Conservation (phyloP, 305 asterid species). For the Petunia hybrid region DNA sequence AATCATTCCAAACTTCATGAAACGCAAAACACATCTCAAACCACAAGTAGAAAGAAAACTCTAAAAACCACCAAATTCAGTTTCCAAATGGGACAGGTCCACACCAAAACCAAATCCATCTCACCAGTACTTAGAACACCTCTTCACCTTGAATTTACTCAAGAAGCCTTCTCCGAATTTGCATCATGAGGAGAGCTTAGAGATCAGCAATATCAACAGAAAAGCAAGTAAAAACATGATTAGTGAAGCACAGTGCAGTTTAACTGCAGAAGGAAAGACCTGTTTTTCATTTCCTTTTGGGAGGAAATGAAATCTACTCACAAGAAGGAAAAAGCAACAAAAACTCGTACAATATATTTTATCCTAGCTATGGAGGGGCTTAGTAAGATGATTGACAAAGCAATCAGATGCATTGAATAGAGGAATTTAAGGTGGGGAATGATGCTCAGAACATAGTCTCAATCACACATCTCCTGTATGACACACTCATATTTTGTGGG, state of each 20-base stretch:
- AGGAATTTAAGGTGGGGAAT: background rate
- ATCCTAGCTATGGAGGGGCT: background rate
- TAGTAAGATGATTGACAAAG: background rate
- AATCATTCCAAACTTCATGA: constrained; percentile 37
- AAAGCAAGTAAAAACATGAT: constrained; percentile 4
- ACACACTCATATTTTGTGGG: background rate
- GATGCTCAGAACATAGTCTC: background rate
- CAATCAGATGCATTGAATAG: background rate
- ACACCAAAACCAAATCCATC: background rate
- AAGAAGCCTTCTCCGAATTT: constrained; percentile 61
- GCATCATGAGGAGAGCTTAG: constrained; percentile 36
- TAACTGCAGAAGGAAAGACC: background rate
- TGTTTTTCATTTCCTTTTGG: background rate
- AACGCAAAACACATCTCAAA: constrained; percentile 38
- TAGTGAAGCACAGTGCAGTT: background rate
- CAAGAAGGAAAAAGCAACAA: too few species aligned
- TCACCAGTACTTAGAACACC: constrained; percentile 15
- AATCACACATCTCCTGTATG: background rate
- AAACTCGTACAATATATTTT: too few species aligned
- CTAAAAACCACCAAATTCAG: constrained; percentile 33
- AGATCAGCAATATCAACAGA: background rate
- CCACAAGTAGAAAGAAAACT: constrained; percentile 37
- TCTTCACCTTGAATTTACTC: constrained; percentile 40
- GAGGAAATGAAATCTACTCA: too few species aligned
- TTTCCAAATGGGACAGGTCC: background rate